These are phyloP conservation scores for Tylopilus subfusipes DNA, from an alignment of 768 basidiomycete species.

Conservation along the genomic window DNA sequence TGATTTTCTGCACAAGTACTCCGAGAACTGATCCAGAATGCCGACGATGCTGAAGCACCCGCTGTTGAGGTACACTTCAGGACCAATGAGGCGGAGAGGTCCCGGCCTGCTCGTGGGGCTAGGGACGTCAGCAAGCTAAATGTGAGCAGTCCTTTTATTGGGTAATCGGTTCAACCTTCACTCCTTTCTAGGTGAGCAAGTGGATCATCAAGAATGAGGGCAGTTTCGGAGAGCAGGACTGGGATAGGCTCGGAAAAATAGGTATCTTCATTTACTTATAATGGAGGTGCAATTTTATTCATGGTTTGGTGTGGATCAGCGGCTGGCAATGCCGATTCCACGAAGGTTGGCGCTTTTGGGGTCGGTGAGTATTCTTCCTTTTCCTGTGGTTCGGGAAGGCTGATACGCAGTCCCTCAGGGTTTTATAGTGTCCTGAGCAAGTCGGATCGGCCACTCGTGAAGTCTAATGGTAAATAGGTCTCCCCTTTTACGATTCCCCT, in stretches of 20 bases:
- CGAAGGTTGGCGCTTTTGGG: slow-evolving; percentile 17
- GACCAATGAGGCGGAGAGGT: slow-evolving; percentile 7
- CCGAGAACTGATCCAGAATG: slow-evolving; percentile 27
- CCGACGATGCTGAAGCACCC: slow-evolving; percentile 43
- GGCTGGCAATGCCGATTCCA: slow-evolving; percentile 7
- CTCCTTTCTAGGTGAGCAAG: slow-evolving; percentile 1
- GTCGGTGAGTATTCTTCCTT: slow-evolving; percentile 6
- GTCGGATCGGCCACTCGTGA: slow-evolving; percentile 12
- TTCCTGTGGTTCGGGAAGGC: not conserved
- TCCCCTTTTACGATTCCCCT: not conserved
- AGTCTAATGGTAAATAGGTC: slow-evolving; percentile 1
- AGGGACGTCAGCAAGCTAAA: not conserved
- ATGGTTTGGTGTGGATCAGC: not conserved
- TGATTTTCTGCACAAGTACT: slow-evolving; percentile 31
- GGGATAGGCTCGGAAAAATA: slow-evolving; percentile 2
- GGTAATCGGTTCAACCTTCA: not conserved
- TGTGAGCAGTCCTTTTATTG: not conserved
- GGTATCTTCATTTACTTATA: not conserved
- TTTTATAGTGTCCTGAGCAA: slow-evolving; percentile 21
- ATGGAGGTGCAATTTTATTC: not conserved
- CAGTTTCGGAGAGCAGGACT: not conserved
- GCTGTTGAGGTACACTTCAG: slow-evolving; percentile 37
- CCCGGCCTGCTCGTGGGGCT: not conserved
- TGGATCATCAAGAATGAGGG: slow-evolving; percentile 18
- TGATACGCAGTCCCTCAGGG: not conserved